Evolutionary conservation across 2,329 filamentous ascomycete species (phyloP), one percentile per base, ranked within the genome.

Genomic region (Sarocladium kiliense): DNA sequence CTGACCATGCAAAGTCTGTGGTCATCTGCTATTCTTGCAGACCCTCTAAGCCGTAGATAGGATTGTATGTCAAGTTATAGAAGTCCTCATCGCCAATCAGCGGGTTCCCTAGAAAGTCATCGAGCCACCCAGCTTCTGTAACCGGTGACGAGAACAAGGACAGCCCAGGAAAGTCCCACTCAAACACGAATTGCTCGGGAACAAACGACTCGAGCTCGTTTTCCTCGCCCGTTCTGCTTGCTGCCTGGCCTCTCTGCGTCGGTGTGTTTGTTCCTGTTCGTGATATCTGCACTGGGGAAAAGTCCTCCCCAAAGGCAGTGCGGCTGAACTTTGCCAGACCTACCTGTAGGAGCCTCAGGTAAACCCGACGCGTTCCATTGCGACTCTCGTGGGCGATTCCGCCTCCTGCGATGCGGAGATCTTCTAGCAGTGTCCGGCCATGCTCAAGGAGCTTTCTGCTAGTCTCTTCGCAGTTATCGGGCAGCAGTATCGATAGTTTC

Each of bases 101-200:
- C 2, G 63, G 57, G 3, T 60, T 59, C 10, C 59, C 56, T 1
- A 66, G 32, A 26, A 66, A 61, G 25, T 63, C 61, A 37, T 65
- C 63, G 3, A 65, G 54, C 64, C 64, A 66, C 1, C 62, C 60
- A 6, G 61, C 57, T 7, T 63, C 62, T 1, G 61, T 63, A 0
- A 58, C 60, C 1, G 61, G 61, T 3, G 61, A 66, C 1, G 64
- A 67, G 53, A 65, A 82, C 55, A 68, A 76, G 0, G 64, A 79
- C 34, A 82, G 61, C 0, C 77, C 78, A 0, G 79, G 78, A 58
- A 82, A 82, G 57, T 80, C 77, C 79, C 78, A 82, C 56, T 81
- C 78, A n/a, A 79, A 76, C 0, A 80, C 72, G 58, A 82, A 82
- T 56, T 82, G 76, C 58, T 76, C 75, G 0, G 78, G 79, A 1